phyloP scores from a whole-genome alignment of 495 filamentous ascomycete species.

The Neurospora africana region DNA sequence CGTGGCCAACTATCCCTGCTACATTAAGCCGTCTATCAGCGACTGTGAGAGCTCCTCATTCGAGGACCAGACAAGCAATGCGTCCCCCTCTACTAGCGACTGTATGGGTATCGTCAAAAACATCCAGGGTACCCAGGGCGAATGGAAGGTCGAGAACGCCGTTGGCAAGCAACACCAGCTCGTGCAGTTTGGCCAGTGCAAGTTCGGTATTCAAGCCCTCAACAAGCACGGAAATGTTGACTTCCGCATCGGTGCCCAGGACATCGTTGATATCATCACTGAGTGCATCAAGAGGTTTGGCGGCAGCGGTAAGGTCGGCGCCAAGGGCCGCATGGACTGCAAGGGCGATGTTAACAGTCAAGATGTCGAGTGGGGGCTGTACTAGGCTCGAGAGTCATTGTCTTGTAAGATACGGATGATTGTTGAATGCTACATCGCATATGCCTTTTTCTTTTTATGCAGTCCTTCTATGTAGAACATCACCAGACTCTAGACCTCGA shows the following conservation, averaged over 20 bases:
- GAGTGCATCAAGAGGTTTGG: constrained; percentile 12
- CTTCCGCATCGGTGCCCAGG: constrained; percentile 15
- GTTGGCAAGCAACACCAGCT: constrained; percentile 8
- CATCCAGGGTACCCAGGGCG: constrained; percentile 15
- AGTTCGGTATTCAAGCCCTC: constrained; percentile 7
- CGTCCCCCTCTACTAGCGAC: constrained; percentile 20
- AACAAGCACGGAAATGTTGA: constrained; percentile 4
- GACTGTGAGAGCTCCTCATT: constrained; percentile 19
- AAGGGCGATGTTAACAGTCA: constrained; percentile 6
- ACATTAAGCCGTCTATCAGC: constrained; percentile 10
- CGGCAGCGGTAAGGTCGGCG: constrained; percentile 15
- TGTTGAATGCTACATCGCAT: no score
- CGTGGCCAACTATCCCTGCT: constrained; percentile 20
- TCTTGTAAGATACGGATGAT: not conserved
- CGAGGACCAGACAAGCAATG: constrained; percentile 18
- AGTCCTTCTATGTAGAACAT: no score
- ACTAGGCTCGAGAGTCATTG: not conserved
- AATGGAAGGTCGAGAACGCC: not conserved
- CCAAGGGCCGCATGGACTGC: constrained; percentile 21
- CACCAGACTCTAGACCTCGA: no score
- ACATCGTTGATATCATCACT: constrained; percentile 22
- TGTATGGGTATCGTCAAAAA: constrained; percentile 24
- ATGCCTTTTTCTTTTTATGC: not conserved
- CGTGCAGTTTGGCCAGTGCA: constrained; percentile 4
- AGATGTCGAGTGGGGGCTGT: constrained; percentile 14